These are phyloP conservation scores for Selenicereus undatus DNA, from an alignment of 148 eudicot genomes.

Conservation along the genomic window DNA sequence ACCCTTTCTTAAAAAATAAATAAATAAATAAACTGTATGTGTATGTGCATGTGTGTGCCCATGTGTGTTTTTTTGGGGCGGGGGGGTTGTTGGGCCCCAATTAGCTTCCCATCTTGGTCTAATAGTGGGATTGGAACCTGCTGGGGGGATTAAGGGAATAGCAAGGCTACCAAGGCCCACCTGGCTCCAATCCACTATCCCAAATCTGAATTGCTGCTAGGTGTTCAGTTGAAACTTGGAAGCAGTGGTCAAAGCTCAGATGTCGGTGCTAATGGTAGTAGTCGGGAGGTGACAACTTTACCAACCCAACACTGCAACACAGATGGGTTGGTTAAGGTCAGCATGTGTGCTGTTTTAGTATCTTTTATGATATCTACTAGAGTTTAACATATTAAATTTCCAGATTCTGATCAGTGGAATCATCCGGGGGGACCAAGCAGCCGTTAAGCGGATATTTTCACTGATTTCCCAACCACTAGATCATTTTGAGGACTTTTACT, in stretches of 20 bases:
- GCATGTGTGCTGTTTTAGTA: conserved; percentile 1
- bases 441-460: conserved; percentile 84
- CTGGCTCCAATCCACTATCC: background rate
- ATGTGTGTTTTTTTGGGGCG: background rate
- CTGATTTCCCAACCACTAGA: conserved; percentile 80
- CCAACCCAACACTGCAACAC: background rate
- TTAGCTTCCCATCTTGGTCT: background rate
- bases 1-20: background rate
- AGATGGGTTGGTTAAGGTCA: conserved; percentile 26
- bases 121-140: background rate
- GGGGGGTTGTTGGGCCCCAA: background rate
- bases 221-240: background rate
- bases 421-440: conserved; percentile 85
- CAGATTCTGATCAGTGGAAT: conserved; percentile 85
- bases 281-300: background rate
- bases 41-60: background rate
- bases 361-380: conserved; percentile 14
- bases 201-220: background rate
- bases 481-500: conserved; percentile 89
- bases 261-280: background rate
- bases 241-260: background rate
- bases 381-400: conserved; percentile 25
- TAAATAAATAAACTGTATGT: background rate
- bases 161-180: background rate
- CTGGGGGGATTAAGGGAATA: background rate